Evolutionary conservation across 2,329 filamentous ascomycete genomes (phyloP).

Genomic region (Apiospora phragmitis): DNA sequence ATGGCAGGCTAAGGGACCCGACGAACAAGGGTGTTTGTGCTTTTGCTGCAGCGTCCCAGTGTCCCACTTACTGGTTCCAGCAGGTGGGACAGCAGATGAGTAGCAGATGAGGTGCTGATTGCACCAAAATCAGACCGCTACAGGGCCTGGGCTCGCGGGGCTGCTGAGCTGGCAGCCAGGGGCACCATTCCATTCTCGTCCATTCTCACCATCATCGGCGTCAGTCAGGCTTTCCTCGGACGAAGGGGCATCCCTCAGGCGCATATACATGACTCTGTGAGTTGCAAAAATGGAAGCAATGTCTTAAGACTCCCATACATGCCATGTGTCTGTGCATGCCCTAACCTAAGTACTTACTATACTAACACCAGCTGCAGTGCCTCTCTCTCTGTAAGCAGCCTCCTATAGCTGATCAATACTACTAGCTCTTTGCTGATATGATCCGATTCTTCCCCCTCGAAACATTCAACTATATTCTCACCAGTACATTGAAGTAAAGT

Average conservation of each 20-base stretch:
- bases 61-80: background rate
- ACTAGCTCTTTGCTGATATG: background rate
- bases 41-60: background rate
- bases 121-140: background rate
- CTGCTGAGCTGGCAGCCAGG: slow-evolving; percentile 1
- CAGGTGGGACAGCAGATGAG: background rate
- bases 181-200: background rate
- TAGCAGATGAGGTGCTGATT: background rate
- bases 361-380: background rate
- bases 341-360: no score
- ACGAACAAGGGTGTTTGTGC: background rate
- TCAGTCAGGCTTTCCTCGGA: background rate
- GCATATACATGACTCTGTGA: background rate
- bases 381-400: background rate
- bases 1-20: background rate
- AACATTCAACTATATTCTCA: background rate
- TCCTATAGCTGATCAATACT: background rate
- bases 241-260: background rate
- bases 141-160: background rate
- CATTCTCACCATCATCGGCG: background rate
- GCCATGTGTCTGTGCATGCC: background rate
- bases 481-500: no score
- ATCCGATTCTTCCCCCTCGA: background rate
- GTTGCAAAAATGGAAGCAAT: background rate
- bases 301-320: background rate